Evolutionary conservation across 768 basidiomycete genomes (phyloP).

Genomic region (Phanerodontia chrysosporium): DNA sequence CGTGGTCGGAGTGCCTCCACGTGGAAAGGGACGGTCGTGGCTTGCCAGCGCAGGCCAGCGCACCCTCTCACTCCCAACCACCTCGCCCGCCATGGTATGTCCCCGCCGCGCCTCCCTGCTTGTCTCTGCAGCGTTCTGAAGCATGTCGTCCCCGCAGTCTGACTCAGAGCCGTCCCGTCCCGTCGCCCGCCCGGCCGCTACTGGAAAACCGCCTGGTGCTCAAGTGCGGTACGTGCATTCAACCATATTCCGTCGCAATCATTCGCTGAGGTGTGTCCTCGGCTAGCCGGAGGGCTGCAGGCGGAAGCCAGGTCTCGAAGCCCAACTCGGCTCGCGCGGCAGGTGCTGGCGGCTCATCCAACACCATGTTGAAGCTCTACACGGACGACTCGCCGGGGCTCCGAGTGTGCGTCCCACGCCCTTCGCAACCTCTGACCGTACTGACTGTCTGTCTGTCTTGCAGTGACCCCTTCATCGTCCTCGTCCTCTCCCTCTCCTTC

Average conservation of each 20-base stretch:
- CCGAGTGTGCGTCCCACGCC: conserved; percentile 73
- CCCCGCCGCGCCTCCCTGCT: not conserved
- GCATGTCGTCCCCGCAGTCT: conserved; percentile 44
- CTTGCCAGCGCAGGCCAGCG: too few relatives aligned
- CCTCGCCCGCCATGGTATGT: conserved; percentile 30
- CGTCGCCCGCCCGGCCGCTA: conserved; percentile 33
- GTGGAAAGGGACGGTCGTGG: conserved; percentile 15
- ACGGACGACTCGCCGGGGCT: conserved; percentile 97
- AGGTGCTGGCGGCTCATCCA: conserved; percentile 92
- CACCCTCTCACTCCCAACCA: conserved; percentile 18
- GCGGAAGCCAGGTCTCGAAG: conserved; percentile 50
- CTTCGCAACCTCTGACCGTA: not conserved
- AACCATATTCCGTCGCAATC: not conserved
- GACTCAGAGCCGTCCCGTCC: conserved; percentile 66
- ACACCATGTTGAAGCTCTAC: conserved; percentile 98
- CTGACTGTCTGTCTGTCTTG: not conserved
- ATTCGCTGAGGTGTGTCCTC: not conserved
- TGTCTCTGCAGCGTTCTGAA: not conserved
- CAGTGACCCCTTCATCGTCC: conserved; percentile 95
- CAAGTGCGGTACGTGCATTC: conserved; percentile 66
- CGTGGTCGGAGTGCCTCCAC: conserved; percentile 11
- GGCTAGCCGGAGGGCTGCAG: conserved; percentile 68
- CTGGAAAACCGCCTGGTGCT: conserved; percentile 69
- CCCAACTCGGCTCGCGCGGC: conserved; percentile 89
- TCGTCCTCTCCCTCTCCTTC: conserved; percentile 93